Evolutionary conservation across 208 protist genomes (phyloP), one percentile per base, ranked within the genome.

Genomic region (Acanthamoeba rhysodes): DNA sequence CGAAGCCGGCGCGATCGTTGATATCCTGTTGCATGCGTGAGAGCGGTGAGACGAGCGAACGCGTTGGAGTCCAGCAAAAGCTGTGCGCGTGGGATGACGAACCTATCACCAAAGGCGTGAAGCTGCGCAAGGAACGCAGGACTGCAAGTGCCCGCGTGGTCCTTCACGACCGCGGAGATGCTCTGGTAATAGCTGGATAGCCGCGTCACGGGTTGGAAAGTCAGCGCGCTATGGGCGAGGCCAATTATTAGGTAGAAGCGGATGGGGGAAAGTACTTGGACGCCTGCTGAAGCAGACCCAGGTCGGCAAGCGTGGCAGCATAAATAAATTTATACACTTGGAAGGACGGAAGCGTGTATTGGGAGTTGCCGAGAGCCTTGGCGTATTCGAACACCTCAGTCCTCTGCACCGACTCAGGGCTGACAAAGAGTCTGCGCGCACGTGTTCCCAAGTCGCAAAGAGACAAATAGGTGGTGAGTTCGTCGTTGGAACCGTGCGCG

Each of bases 281-380:
- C 7, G 93, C 93, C 37, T 78, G 48, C 59, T 95, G 50, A 10
- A 95, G 53, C 41, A 95, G 29, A 32, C 93, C 93, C n/a, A 62
- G 8, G 50, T 95, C 93, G 64, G 93, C 93, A 24, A 95, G 74
- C 74, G 29, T 53, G 59, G 34, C 27, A 55, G 93, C 93, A 68
- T 95, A 95, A 57, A 95, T 90, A 90, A 95, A 93, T 68, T 95
- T 95, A 37, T 84, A 95, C 59, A 95, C 93, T 87, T 95, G 93
- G 41, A 95, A 90, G 4, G 93, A 2, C 10, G 93, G 93, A 20
- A 95, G 74, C 37, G 57, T 72, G 76, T 92, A 95, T 27, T 95
- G 93, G 50, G 93, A 48, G 34, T 95, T 95, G 93, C 93, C 93
- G 9, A 90, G 55, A 2, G 37, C 53, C 76, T 90, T 82, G 27